Percentiles rank a stretch among this genome's conserved stretches.
phyloP scores from a whole-genome alignment of 495 filamentous ascomycete genomes.

The Terfezia claveryi region DNA sequence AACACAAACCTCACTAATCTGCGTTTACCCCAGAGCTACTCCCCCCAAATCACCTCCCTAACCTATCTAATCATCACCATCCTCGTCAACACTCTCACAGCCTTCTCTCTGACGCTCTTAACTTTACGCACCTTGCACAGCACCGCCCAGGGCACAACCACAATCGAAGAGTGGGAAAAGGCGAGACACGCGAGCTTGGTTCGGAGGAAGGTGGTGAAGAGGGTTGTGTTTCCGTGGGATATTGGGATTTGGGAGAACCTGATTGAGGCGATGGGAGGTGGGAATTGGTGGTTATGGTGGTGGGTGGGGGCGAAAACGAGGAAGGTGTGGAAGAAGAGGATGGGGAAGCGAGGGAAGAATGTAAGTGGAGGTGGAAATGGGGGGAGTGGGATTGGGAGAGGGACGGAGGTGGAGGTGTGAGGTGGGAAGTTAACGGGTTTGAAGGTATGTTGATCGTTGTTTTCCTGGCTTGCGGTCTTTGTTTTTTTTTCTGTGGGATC shows the following conservation, averaged over 20 bases:
- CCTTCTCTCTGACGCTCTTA: no score
- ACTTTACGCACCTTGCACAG: no score
- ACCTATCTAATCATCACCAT: no score
- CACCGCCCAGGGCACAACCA: slow-evolving; percentile 26
- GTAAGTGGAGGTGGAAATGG: not conserved
- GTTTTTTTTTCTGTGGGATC: no score
- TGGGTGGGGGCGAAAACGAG: no score
- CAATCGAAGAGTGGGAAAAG: slow-evolving; percentile 86
- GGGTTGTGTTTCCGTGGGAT: slow-evolving; percentile 72
- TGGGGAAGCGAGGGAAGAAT: slow-evolving; percentile 17
- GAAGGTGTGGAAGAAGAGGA: slow-evolving; percentile 8
- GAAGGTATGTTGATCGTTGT: slow-evolving; percentile 47
- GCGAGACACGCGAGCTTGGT: slow-evolving; percentile 64
- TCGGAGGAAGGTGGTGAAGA: slow-evolving; percentile 24
- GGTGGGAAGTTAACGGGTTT: slow-evolving; percentile 67
- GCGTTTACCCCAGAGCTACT: no score
- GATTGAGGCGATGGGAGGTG: slow-evolving; percentile 48
- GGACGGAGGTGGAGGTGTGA: slow-evolving; percentile 9
- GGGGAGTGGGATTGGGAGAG: slow-evolving; percentile 2
- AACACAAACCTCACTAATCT: no score
- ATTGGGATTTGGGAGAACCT: slow-evolving; percentile 69
- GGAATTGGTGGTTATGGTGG: not conserved
- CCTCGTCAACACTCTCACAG: no score
- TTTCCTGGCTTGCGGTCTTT: slow-evolving; percentile 56
- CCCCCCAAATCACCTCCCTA: no score